Conservation (phyloP, 148 eudicot genomes). For the Suaeda aralocaspica region DNA sequence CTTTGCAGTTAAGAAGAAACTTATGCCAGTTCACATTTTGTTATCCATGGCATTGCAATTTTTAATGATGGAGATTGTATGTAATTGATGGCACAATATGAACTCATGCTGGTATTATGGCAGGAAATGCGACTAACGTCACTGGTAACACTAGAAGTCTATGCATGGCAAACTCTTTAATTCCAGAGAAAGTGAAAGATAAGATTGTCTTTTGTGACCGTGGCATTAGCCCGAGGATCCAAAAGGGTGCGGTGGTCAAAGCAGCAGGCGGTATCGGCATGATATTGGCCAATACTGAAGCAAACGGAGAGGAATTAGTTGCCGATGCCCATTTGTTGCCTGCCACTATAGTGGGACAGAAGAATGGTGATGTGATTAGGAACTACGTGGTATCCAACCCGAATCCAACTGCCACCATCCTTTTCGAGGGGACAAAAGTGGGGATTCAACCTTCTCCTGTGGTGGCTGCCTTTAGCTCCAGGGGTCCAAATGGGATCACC, state of each 20-base stretch:
- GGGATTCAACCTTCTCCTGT: slow-evolving; percentile 56
- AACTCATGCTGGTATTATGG: slow-evolving; percentile 10
- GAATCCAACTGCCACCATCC: slow-evolving; percentile 45
- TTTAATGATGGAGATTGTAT: slow-evolving; percentile 9
- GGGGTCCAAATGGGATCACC: slow-evolving; percentile 56
- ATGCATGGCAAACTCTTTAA: slow-evolving; percentile 48
- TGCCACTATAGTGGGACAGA: slow-evolving; percentile 49
- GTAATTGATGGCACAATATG: slow-evolving; percentile 1
- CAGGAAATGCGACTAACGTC: slow-evolving; percentile 45
- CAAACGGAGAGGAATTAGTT: slow-evolving; percentile 56
- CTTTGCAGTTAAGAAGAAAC: not conserved
- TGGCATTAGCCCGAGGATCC: slow-evolving; percentile 46
- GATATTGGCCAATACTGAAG: slow-evolving; percentile 56
- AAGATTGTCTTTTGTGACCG: slow-evolving; percentile 66
- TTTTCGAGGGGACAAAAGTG: slow-evolving; percentile 50
- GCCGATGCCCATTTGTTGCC: slow-evolving; percentile 65
- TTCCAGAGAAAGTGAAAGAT: slow-evolving; percentile 46
- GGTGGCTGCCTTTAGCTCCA: slow-evolving; percentile 65
- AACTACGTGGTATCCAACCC: slow-evolving; percentile 33
- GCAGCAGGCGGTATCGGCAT: slow-evolving; percentile 59
- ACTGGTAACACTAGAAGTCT: slow-evolving; percentile 41
- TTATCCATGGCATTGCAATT: not conserved
- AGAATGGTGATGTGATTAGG: slow-evolving; percentile 38
- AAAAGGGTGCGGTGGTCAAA: slow-evolving; percentile 63
- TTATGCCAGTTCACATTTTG: slow-evolving; percentile 13